Evolutionary conservation across 2,329 filamentous ascomycete species (phyloP).

Genomic region (Colletotrichum cereale): DNA sequence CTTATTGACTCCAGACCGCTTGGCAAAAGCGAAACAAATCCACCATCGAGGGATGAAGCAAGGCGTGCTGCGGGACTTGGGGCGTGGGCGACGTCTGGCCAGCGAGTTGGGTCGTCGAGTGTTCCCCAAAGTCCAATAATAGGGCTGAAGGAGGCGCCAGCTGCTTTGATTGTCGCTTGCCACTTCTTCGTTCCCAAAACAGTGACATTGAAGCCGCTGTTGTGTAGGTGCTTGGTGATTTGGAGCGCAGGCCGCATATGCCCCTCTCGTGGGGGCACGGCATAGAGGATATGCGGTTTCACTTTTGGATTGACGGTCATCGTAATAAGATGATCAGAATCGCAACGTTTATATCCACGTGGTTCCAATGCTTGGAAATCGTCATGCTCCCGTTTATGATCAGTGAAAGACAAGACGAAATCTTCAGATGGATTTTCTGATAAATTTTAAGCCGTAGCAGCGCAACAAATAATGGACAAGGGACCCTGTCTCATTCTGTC

Average conservation of each 20-base stretch:
- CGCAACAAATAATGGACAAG: not conserved
- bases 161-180: conserved; percentile 5
- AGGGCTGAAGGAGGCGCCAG: conserved; percentile 17
- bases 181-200: conserved; percentile 18
- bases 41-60: conserved; percentile 21
- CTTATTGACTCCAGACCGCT: conserved; percentile 24
- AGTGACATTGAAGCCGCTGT: conserved; percentile 18
- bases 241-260: conserved; percentile 33
- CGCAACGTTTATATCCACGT: not conserved
- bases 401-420: not conserved
- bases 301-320: not conserved
- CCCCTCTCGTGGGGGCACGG: conserved; percentile 21
- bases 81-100: conserved; percentile 14
- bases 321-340: not conserved
- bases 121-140: conserved; percentile 31
- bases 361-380: too few relatives aligned
- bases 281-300: conserved; percentile 7
- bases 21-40: conserved; percentile 16
- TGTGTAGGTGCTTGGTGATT: conserved; percentile 7
- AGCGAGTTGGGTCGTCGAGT: conserved; percentile 20
- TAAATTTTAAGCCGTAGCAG: not conserved
- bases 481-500: too few relatives aligned
- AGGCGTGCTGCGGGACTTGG: conserved; percentile 1
- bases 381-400: not conserved
- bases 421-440: not conserved